phyloP scores from a whole-genome alignment of 2,329 filamentous ascomycete genomes.

The Alternaria solani region DNA sequence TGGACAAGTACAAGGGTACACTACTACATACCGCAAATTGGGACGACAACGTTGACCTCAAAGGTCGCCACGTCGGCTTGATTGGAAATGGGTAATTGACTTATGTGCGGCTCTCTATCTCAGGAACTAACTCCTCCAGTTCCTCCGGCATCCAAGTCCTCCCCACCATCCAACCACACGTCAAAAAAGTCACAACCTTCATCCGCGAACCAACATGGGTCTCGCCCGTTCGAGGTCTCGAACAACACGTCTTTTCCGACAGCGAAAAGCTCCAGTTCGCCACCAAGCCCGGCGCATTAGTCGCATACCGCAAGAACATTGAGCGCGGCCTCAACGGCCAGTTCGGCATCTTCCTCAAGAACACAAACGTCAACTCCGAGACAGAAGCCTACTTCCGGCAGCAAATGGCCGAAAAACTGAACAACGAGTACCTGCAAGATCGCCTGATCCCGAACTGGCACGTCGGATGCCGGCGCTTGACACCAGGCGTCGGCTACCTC shows the following conservation, averaged over 20 bases:
- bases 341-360: slow-evolving; percentile 59
- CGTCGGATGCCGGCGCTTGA: slow-evolving; percentile 54
- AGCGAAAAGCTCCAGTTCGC: slow-evolving; percentile 55
- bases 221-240: slow-evolving; percentile 54
- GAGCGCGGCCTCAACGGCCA: slow-evolving; percentile 58
- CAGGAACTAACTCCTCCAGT: slow-evolving; percentile 42
- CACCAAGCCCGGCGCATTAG: slow-evolving; percentile 51
- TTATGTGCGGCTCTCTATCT: neutral
- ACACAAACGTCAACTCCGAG: slow-evolving; percentile 51
- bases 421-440: slow-evolving; percentile 40
- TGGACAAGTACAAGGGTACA: slow-evolving; percentile 60
- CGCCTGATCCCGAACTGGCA: slow-evolving; percentile 48
- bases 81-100: slow-evolving; percentile 58
- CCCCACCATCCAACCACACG: slow-evolving; percentile 56
- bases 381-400: slow-evolving; percentile 56
- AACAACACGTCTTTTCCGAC: slow-evolving; percentile 54
- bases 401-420: slow-evolving; percentile 54
- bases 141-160: slow-evolving; percentile 65
- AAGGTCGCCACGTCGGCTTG: slow-evolving; percentile 60
- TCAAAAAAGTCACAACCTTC: slow-evolving; percentile 58
- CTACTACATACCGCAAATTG: slow-evolving; percentile 66
- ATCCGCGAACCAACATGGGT: slow-evolving; percentile 63
- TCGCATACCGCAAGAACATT: slow-evolving; percentile 55
- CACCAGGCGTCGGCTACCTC: slow-evolving; percentile 55
- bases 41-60: slow-evolving; percentile 60